Base-by-base conservation (phyloP, 768 basidiomycete genomes). In the Lactarius vividus region DNA sequence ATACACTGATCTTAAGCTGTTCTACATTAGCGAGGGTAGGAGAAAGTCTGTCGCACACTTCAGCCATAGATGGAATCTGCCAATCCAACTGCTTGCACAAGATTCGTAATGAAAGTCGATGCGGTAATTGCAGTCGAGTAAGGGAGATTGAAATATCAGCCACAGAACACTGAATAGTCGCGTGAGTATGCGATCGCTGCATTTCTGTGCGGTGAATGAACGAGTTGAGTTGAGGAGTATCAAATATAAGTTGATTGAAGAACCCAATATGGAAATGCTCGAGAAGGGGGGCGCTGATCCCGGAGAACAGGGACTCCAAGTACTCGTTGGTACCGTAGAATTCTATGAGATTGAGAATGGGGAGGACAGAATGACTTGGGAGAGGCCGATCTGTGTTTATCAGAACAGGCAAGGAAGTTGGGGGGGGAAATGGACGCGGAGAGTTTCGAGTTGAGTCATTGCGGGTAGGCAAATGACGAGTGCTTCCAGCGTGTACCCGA, bases 271-370 rank as follows among this genome's bases (percentile, higher is more conserved):
- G 39, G 16, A 59, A 33, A 6, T 53, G 15, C 57, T 53, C 39
- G 39, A 54, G 44, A 33, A 31, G 59, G 4, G 39, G 23, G 0
- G 42, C 44, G n/a, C 26, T 13, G 23, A 60, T 59, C 10, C 52
- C 10, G 4, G 26, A n/a, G 20, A 55, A 35, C 13, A 65, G 58
- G 33, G 18, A 28, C 29, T 65, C 64, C 31, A 65, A 46, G 53
- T 59, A 31, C 29, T 65, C 64, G 23, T 16, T 28, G 18, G 16
- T 10, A 29, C 64, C 64, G 16, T 46, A 39, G 33, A 65, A 65
- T 42, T 40, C n/a, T 10, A 60, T 53, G 1, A 13, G 20, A 20
- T 55, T 29, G 15, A 65, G 59, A 20, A 31, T 16, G 3, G 31
- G 53, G 23, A 65, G 64, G 31, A 20, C 10, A 9, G 16, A 26